Evolutionary conservation across 2,329 filamentous ascomycete genomes (phyloP), one percentile per base, ranked within the genome.

Genomic region (Dendryphion nanum): DNA sequence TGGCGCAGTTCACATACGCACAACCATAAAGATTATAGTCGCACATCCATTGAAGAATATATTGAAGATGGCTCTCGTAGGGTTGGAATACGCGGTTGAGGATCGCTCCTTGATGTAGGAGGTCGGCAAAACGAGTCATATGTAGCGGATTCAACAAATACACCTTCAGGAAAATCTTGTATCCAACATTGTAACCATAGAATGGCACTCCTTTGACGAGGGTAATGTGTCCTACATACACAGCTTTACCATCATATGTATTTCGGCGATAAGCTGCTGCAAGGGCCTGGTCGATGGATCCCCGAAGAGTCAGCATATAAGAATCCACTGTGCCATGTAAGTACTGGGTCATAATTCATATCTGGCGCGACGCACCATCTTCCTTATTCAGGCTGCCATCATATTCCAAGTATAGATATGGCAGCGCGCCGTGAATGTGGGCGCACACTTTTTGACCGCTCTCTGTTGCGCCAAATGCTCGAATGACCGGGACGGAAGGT

Each of bases 11-110:
- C 48, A 97, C 81, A 55, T 91, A 94, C 39, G 82, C 84, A 60
- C 93, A 98, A 5, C 94, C 94, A 63, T 95, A 97, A 50, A 98
- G 73, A 60, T 96, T 98, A 72, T 94, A 98, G 64, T 98, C 94
- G 48, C 85, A 86, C 93, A 98, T 97, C 79, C 94, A 98, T 67
- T 98, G 94, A 7, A 93, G 75, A 6, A 96, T 70, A 61, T 90
- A 97, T 59, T 95, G 89, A 45, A 97, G 66, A 62, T 98, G 94
- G 14, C 87, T 89, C 67, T 98, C 93, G 59, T 93, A 95, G 0
- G 93, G 91, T 58, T 97, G 91, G 30, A 98, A 85, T 17, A 79
- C 77, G 42, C 78, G 79, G 59, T 87, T 87, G 79, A 97, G 79
- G 30, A 98, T 83, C 19, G 85, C 85, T 6, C 93, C 93, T 64